Conservation (phyloP, 1,139 yeast species). For the Taphrina sp. region DNA sequence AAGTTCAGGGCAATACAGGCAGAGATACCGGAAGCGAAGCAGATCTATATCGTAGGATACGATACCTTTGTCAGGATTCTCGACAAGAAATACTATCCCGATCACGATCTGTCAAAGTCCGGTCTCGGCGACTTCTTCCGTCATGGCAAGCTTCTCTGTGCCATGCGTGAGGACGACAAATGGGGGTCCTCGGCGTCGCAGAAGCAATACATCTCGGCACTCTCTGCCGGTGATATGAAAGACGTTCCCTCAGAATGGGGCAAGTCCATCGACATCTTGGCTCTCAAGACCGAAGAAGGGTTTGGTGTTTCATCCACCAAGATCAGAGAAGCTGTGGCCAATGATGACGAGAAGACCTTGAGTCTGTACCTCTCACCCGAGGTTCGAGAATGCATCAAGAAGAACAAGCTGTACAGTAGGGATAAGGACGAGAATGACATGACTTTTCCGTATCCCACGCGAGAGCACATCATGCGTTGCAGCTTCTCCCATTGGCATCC, state of each 20-base stretch:
- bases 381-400: constrained; percentile 6
- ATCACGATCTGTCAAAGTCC: constrained; percentile 26
- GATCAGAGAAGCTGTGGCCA: constrained; percentile 17
- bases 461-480: constrained; percentile 51
- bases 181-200: constrained; percentile 23
- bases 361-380: constrained; percentile 16
- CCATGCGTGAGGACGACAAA: constrained; percentile 26
- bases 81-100: constrained; percentile 28
- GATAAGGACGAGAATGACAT: background rate
- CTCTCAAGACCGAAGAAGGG: constrained; percentile 2
- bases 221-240: constrained; percentile 14
- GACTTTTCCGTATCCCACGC: constrained; percentile 22
- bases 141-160: constrained; percentile 17
- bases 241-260: constrained; percentile 27
- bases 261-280: constrained; percentile 10
- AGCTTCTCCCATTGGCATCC: constrained; percentile 72
- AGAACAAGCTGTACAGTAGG: background rate
- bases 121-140: constrained; percentile 25
- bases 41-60: constrained; percentile 23
- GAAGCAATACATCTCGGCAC: constrained; percentile 2
- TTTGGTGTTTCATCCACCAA: constrained; percentile 25
- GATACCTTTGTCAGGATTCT: constrained; percentile 29
- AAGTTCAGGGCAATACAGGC: constrained; percentile 10
- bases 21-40: constrained; percentile 14
- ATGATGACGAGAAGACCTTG: constrained; percentile 3